A percentile compares a stretch with the other conserved stretches of the same genome.
Conservation (phyloP, 495 filamentous ascomycete species). For the Entonaema liquescens region DNA sequence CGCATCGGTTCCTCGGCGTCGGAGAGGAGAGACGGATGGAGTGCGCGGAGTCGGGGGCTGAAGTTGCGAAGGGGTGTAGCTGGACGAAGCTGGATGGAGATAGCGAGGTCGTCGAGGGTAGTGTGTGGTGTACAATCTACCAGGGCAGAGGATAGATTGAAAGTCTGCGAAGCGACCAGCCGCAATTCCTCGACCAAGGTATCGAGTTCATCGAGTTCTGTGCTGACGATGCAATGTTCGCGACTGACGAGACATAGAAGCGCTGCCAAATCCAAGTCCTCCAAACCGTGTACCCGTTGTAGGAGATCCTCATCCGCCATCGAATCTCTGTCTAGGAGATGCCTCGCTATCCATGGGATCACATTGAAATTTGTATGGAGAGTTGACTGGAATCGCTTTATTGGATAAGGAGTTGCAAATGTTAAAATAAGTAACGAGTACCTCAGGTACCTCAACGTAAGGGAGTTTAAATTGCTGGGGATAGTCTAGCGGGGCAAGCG, state of each 20-base stretch:
- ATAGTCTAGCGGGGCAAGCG: neutral
- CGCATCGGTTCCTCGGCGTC: constrained; percentile 27
- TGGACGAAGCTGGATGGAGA: constrained; percentile 58
- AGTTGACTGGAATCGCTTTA: neutral
- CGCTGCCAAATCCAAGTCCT: constrained; percentile 87
- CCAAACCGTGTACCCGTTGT: constrained; percentile 74
- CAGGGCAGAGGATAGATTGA: constrained; percentile 71
- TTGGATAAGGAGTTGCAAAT: neutral
- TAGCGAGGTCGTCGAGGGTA: constrained; percentile 80
- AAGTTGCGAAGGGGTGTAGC: constrained; percentile 40
- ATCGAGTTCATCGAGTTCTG: constrained; percentile 67
- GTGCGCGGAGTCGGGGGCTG: constrained; percentile 20
- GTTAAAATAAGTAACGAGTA: neutral
- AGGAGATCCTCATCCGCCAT: constrained; percentile 71
- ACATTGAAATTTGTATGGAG: constrained; percentile 4
- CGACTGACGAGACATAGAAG: constrained; percentile 79
- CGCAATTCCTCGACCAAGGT: constrained; percentile 75
- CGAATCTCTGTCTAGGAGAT: constrained; percentile 29
- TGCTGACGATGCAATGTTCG: constrained; percentile 89
- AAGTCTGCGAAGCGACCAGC: constrained; percentile 74
- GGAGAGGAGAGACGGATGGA: constrained; percentile 27
- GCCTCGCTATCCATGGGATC: constrained; percentile 32
- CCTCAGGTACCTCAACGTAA: neutral
- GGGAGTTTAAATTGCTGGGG: neutral
- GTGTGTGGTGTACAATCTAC: constrained; percentile 76